phyloP scores from a whole-genome alignment of 192 early-diverging fungal genomes.

The Phycomyces nitens region DNA sequence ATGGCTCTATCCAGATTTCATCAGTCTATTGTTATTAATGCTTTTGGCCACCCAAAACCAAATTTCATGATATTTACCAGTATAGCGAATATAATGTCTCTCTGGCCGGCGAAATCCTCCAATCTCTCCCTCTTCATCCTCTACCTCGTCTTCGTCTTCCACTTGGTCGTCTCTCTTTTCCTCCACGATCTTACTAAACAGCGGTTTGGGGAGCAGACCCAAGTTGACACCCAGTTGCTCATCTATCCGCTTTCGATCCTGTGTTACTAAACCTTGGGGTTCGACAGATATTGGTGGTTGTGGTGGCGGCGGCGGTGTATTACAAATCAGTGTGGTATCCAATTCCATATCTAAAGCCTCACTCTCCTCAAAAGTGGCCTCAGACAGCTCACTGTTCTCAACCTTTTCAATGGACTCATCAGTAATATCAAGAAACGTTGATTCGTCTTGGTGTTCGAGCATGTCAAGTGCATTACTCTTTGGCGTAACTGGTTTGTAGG shows the following conservation, averaged over 20 bases:
- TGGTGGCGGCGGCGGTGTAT: not conserved
- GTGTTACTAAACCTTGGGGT: not conserved
- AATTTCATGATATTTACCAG: slow-evolving; percentile 34
- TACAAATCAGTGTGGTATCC: not conserved
- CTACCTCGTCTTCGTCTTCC: not conserved
- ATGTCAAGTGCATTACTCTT: not conserved
- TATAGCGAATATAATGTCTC: slow-evolving; percentile 70
- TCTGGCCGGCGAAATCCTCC: slow-evolving; percentile 45
- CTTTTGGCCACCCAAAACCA: not conserved
- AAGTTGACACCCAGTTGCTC: not conserved
- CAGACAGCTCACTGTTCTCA: no score
- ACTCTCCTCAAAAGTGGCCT: no score
- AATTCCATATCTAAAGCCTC: no score
- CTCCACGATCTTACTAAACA: not conserved
- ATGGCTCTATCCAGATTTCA: slow-evolving; percentile 39
- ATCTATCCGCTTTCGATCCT: not conserved
- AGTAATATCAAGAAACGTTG: no score
- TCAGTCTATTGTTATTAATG: not conserved
- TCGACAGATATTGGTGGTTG: not conserved
- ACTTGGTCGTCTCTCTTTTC: not conserved
- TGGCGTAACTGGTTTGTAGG: not conserved
- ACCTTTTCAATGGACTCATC: no score
- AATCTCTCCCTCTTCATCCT: not conserved
- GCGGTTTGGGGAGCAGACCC: not conserved
- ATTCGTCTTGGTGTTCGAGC: not conserved